Base-by-base conservation (phyloP, 1,284 basidiomycete genomes). In the Cryptococcus hybrid region DNA sequence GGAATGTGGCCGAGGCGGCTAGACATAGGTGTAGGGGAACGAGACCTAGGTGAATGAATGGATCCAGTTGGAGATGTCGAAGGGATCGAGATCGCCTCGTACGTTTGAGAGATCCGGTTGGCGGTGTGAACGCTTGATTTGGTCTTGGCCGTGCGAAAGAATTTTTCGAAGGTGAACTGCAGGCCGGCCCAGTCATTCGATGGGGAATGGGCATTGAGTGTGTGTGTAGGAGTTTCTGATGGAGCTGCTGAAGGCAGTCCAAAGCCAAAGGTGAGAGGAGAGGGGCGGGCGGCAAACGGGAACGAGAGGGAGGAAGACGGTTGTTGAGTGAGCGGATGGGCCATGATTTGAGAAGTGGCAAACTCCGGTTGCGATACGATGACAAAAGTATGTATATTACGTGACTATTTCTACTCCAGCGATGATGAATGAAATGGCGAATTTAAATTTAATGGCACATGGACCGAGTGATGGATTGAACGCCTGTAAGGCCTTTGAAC, bases 251-350 rank as follows among this genome's bases (percentile, higher is more conserved):
- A 24, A 57, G 8, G 65, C 49, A 24, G 64, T 39, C 69, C 73
- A 49, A 76, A 76, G 6, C 69, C 70, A 48, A 74, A 76, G 12
- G 65, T 61, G 3, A 76, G 64, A 12, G 71, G 68, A 9, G 71
- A 71, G 34, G 70, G 67, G 3, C 68, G 65, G 8, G 70, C 64
- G 36, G 71, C 72, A 24, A 70, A 70, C 39, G 66, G 58, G 51
- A 76, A 76, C 13, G 65, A 59, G 35, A 75, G 61, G 43, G 73
- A 63, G 51, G 70, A 70, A 38, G 70, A 65, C 1, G 74, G 73
- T 47, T 74, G 72, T 61, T 75, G 73, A 36, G 73, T 72, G 55
- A 74, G 64, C 9, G 74, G 73, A 52, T 74, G 70, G 24, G 74
- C 73, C 74, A 76, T 76, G 48, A 48, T 55, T 3, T 18, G 47